phyloP scores from a whole-genome alignment of 2,329 filamentous ascomycete genomes.

The Fusarium fujikuroi region DNA sequence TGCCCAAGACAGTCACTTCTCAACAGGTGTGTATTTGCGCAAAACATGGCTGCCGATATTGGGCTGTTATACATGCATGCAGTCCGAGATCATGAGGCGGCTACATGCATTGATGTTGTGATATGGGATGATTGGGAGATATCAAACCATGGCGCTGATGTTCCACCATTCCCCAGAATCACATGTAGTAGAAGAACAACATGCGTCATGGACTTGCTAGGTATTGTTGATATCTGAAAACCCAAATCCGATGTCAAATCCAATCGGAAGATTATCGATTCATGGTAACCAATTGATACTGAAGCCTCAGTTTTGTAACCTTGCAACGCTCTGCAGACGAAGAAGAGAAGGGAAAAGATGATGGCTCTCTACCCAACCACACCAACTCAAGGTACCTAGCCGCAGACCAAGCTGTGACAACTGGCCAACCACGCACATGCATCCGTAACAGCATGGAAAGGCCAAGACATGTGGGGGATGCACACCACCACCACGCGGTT shows the following conservation, averaged over 20 bases:
- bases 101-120: conserved; percentile 31
- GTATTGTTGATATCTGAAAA: conserved; percentile 6
- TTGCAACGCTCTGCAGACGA: not conserved
- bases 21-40: not conserved
- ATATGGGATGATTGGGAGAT: conserved; percentile 31
- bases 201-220: conserved; percentile 14
- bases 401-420: conserved; percentile 26
- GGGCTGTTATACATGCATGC: conserved; percentile 28
- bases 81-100: conserved; percentile 28
- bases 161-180: conserved; percentile 18
- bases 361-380: conserved; percentile 27
- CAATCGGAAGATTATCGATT: conserved; percentile 38
- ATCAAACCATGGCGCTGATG: conserved; percentile 22
- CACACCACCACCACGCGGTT: conserved; percentile 13
- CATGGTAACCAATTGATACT: conserved; percentile 27
- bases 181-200: conserved; percentile 3
- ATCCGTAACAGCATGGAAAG: conserved; percentile 6
- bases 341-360: conserved; percentile 8
- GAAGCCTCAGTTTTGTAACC: conserved; percentile 16
- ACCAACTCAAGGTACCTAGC: conserved; percentile 20
- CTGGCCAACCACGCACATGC: conserved; percentile 33
- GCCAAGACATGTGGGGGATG: conserved; percentile 5
- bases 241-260: conserved; percentile 1
- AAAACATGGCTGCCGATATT: conserved; percentile 26
- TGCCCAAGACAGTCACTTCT: conserved; percentile 9